Evolutionary conservation across 495 filamentous ascomycete genomes (phyloP).

Genomic region (Penicillium samsonianum): DNA sequence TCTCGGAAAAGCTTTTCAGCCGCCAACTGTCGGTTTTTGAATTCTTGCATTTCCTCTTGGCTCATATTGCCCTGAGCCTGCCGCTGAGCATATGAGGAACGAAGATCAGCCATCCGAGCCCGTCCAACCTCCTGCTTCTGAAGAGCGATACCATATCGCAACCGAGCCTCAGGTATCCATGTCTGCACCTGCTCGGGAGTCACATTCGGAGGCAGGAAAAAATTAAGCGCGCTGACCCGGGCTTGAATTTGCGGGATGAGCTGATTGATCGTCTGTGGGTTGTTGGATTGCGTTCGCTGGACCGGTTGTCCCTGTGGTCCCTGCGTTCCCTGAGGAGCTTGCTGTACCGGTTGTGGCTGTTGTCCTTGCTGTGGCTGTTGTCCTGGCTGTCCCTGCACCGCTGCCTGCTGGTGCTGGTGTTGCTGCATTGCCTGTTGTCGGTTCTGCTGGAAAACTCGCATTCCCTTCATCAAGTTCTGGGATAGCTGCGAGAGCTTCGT

Average conservation of each 20-base stretch:
- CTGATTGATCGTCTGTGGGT: slow-evolving; percentile 43
- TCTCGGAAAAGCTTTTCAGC: slow-evolving; percentile 50
- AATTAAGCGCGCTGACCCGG: slow-evolving; percentile 48
- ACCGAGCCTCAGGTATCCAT: slow-evolving; percentile 54
- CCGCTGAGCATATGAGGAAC: slow-evolving; percentile 39
- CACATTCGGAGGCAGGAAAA: slow-evolving; percentile 50
- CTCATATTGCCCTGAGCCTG: slow-evolving; percentile 41
- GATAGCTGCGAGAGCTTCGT: slow-evolving; percentile 66
- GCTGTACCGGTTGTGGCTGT: slow-evolving; percentile 31
- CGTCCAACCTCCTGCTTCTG: slow-evolving; percentile 55
- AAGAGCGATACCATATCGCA: slow-evolving; percentile 53
- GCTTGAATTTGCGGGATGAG: slow-evolving; percentile 46
- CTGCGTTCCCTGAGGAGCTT: neutral
- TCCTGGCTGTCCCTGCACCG: slow-evolving; percentile 6
- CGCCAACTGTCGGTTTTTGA: slow-evolving; percentile 44
- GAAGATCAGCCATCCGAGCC: slow-evolving; percentile 40
- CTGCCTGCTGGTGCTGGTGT: slow-evolving; percentile 22
- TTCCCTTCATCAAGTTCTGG: slow-evolving; percentile 59
- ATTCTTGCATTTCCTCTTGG: slow-evolving; percentile 46
- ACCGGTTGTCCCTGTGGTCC: slow-evolving; percentile 26
- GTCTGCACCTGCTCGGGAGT: slow-evolving; percentile 48
- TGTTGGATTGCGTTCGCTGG: slow-evolving; percentile 42
- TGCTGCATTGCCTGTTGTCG: slow-evolving; percentile 44
- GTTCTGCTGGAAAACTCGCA: slow-evolving; percentile 50
- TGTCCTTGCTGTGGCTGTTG: slow-evolving; percentile 33